Base-by-base conservation (phyloP, 805 yeast genomes). In the Kazachstania kunashirensis region DNA sequence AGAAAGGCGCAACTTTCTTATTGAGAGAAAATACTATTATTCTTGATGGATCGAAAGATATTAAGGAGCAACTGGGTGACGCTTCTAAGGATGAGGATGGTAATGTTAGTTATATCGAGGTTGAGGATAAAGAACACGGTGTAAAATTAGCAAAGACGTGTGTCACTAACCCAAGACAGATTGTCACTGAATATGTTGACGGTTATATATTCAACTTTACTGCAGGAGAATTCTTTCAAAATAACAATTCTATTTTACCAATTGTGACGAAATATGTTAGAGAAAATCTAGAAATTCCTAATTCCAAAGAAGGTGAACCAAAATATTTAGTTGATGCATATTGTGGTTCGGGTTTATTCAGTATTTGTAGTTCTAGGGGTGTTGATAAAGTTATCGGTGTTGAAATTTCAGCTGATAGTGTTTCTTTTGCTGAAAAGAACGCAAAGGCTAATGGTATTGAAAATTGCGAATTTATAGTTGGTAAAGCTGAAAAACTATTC, bases 151-250 rank as follows among this genome's bases (percentile, higher is more conserved):
- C 70, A 38, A 79, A 81, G 50, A 75, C 86, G 0, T 84, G 92
- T 59, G 85, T 79, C 11, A 84, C 95, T 0, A 72, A 82, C 40
- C 62, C 83, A 23, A 77, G 88, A 55, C 83, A 79, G 41, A 75
- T 84, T 35, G 92, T 89, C 37, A 75, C 75, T 7, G 96, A 88
- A 53, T 73, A 71, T 48, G 71, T 82, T 30, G 71, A 74, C 41
- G 94, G 89, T 2, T 75, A 70, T 58, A 71, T 77, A 34, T 92
- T 92, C 60, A 79, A 83, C 52, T 92, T 84, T 59, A 78, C 86
- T 23, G 96, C 96, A 0, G 95, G 95, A 38, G 95, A 88, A 57
- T 92, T 92, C 55, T 92, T 92, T 68, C 98, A 89, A 62, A 89
- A 89, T 63, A 89, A 89, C 62, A 88, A 86, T 59, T 79, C 94